phyloP scores from a whole-genome alignment of 2,329 filamentous ascomycete species.

The Neopestalotiopsis sp. region DNA sequence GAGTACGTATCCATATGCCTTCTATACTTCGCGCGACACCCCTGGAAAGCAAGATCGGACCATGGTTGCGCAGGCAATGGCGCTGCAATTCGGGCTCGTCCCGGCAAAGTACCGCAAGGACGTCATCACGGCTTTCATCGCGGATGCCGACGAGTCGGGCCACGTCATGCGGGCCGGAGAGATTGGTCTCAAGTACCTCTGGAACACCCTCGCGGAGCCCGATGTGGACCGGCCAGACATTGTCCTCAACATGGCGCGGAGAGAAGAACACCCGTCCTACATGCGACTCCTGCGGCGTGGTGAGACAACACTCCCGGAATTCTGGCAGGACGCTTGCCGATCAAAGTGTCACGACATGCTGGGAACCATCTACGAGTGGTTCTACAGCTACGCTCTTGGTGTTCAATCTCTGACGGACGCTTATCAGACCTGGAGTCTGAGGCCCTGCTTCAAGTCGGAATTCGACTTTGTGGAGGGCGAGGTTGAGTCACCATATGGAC shows the following conservation, averaged over 20 bases:
- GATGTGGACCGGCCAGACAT: conserved; percentile 45
- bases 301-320: conserved; percentile 48
- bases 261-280: conserved; percentile 52
- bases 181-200: conserved; percentile 47
- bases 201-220: conserved; percentile 40
- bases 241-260: conserved; percentile 47
- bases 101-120: background rate
- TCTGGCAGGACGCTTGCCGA: conserved; percentile 48
- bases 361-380: conserved; percentile 53
- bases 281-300: conserved; percentile 51
- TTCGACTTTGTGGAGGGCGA: conserved; percentile 43
- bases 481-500: conserved; percentile 44
- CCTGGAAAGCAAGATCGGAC: conserved; percentile 1
- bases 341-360: conserved; percentile 54
- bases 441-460: conserved; percentile 44
- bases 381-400: conserved; percentile 46
- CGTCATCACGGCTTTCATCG: conserved; percentile 6
- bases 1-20: background rate
- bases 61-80: conserved; percentile 13
- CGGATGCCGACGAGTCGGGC: conserved; percentile 24
- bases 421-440: conserved; percentile 44
- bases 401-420: conserved; percentile 41
- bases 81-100: conserved; percentile 8
- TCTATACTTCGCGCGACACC: conserved; percentile 11
- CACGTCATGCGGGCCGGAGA: conserved; percentile 45